Conservation (phyloP, 495 filamentous ascomycete genomes). For the Echria macrotheca region DNA sequence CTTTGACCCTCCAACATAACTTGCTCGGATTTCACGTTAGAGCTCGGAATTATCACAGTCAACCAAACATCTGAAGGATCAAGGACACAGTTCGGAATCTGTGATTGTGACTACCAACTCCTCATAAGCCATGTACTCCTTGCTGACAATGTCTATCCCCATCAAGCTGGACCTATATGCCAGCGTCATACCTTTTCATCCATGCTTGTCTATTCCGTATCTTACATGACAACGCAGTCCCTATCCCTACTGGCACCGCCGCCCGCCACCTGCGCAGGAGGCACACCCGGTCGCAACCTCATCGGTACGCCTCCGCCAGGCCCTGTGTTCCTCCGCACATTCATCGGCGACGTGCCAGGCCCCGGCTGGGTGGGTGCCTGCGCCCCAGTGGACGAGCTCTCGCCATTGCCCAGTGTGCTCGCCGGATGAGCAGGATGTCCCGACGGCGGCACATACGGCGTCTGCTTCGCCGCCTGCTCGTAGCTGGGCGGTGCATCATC, state of each 20-base stretch:
- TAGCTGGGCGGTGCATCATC: slow-evolving; percentile 73
- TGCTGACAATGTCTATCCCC: too few species aligned
- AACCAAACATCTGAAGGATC: too few species aligned
- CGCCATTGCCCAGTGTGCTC: slow-evolving; percentile 27
- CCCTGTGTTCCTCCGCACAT: background rate
- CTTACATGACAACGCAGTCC: slow-evolving; percentile 8
- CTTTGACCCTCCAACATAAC: too few species aligned
- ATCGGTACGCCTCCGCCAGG: background rate
- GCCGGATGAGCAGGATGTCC: slow-evolving; percentile 52
- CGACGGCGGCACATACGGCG: slow-evolving; percentile 57
- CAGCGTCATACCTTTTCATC: background rate
- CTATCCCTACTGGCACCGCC: background rate
- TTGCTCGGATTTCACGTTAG: too few species aligned
- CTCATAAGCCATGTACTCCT: too few species aligned
- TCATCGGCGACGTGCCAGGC: background rate
- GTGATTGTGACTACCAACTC: too few species aligned
- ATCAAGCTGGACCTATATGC: too few species aligned
- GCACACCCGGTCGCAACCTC: slow-evolving; percentile 1
- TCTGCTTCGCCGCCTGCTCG: slow-evolving; percentile 66
- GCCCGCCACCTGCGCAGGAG: slow-evolving; percentile 1
- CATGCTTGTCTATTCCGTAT: background rate
- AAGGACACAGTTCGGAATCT: too few species aligned
- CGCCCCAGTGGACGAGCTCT: background rate
- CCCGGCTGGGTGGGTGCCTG: background rate
- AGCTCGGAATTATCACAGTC: too few species aligned